A percentile compares a stretch with the other conserved stretches of the same genome.
Evolutionary conservation across 2,329 filamentous ascomycete genomes (phyloP).

Genomic region (Geosmithia putterillii): DNA sequence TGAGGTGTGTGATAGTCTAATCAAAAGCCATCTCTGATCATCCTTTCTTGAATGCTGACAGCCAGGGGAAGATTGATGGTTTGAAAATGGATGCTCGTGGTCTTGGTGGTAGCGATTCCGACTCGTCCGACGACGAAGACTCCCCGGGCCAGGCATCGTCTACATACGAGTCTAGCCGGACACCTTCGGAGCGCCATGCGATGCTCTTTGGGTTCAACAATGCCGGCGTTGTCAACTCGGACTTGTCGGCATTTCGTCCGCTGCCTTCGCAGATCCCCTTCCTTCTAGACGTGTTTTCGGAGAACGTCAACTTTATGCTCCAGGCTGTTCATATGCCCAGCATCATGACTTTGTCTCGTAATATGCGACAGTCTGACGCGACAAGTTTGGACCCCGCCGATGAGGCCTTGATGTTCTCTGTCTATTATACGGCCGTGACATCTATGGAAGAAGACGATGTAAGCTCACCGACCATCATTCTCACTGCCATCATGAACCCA

Average conservation of each 20-base stretch:
- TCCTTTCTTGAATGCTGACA: not conserved
- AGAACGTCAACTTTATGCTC: constrained; percentile 35
- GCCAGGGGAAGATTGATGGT: constrained; percentile 24
- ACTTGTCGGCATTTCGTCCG: constrained; percentile 30
- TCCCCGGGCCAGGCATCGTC: constrained; percentile 8
- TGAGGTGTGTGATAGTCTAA: constrained; percentile 34
- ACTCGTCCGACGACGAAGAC: constrained; percentile 24
- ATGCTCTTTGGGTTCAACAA: constrained; percentile 39
- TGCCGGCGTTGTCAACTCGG: constrained; percentile 8
- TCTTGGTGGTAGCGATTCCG: constrained; percentile 18
- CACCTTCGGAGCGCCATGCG: constrained; percentile 31
- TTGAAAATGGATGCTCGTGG: constrained; percentile 26
- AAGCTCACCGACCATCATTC: constrained; percentile 9
- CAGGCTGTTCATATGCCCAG: constrained; percentile 33
- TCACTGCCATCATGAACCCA: not conserved
- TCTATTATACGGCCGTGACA: constrained; percentile 42
- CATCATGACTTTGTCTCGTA: constrained; percentile 22
- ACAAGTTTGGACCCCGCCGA: constrained; percentile 24
- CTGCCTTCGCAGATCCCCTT: constrained; percentile 43
- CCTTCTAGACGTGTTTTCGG: constrained; percentile 33
- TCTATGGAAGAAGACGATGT: constrained; percentile 48
- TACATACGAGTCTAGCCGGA: constrained; percentile 25
- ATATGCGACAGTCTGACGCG: constrained; percentile 16
- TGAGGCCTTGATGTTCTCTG: constrained; percentile 42
- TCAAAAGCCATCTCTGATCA: not conserved